Base-by-base conservation (phyloP, 768 basidiomycete genomes). In the Arthromyces matolae region DNA sequence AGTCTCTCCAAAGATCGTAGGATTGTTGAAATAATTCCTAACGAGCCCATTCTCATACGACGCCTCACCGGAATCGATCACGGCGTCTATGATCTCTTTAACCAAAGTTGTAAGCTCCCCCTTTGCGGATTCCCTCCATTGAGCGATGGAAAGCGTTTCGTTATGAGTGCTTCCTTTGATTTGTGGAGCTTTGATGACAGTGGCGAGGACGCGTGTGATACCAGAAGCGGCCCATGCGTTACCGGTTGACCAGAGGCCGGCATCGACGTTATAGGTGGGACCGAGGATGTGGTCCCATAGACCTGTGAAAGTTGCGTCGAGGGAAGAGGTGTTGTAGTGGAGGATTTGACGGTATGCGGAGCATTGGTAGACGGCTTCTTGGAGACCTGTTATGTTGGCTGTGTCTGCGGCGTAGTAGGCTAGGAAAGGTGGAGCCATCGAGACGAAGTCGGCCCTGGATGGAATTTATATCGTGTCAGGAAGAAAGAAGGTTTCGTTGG, bases 211-310 rank as follows among this genome's bases (percentile, higher is more conserved):
- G 7, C 84, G 73, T 20, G 79, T 62, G 73, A 83, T 81, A 1
- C 85, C 85, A 1, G 77, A 78, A 1, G 82, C 82, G 0, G 84
- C 85, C 86, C 86, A 88, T 0, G 69, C 84, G 52, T 87, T 88
- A 4, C 81, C 79, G 36, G 74, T 75, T 0, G 71, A 69, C 75
- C 75, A 77, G 2, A 75, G 47, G 3, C 74, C 73, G 0, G 64
- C 55, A 42, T 77, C 75, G n/a, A n/a, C n/a, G 16, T 52, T 34
- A n/a, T n/a, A n/a, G 45, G 51, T 61, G n/a, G 59, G n/a, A n/a
- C n/a, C n/a, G n/a, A n/a, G n/a, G n/a, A n/a, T n/a, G n/a, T n/a
- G n/a, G n/a, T n/a, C n/a, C 47, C n/a, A n/a, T n/a, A 72, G 71
- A 0, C 74, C 74, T 76, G 46, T 66, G n/a, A n/a, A n/a, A n/a